Base-by-base conservation (phyloP, 2,329 filamentous ascomycete species). In the Epichloe typhina region DNA sequence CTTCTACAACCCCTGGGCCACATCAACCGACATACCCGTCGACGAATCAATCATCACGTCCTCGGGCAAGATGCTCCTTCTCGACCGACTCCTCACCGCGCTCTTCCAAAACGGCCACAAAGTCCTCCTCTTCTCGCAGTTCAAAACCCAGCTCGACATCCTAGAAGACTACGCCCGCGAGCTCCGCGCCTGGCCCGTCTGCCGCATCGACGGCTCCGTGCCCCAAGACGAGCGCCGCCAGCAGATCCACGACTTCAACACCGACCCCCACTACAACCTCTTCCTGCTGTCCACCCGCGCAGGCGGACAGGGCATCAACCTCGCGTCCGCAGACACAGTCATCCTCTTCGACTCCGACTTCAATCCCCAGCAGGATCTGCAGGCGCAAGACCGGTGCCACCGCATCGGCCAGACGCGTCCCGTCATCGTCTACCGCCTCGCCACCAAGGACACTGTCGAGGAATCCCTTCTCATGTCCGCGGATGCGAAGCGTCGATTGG, bases 301-400 rank as follows among this genome's bases (percentile, higher is more conserved):
- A 0, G 93, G 93, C 21, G 93, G 93, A 0, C 89, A 95, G 61
- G 91, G 91, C 47, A 97, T 97, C 72, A 97, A 96, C 61, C 80
- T 97, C 0, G 88, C 88, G 0, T 84, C 84, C 1, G 91, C 91
- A 0, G 91, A 97, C 59, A 96, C 91, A 0, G 91, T 96, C 11
- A 85, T 97, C 44, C 73, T 97, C 0, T 97, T 93, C 58, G 91
- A 97, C 65, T 74, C 70, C 2, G 79, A 95, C 60, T 96, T 91
- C 82, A 98, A 98, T 59, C 93, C 93, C 0, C 93, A 98, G 64
- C 91, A 96, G 62, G 93, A 98, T 65, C 74, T 98, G 0, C 93
- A 98, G 63, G 93, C 93, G 0, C 93, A 97, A 67, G 93, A 98
- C 62, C 87, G 93, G 5, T 89, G 88, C 0, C 93, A 98, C 63